These are phyloP conservation scores for Capillidium rhysosporum DNA, from an alignment of 371 early-diverging fungal species.

Conservation along the genomic window DNA sequence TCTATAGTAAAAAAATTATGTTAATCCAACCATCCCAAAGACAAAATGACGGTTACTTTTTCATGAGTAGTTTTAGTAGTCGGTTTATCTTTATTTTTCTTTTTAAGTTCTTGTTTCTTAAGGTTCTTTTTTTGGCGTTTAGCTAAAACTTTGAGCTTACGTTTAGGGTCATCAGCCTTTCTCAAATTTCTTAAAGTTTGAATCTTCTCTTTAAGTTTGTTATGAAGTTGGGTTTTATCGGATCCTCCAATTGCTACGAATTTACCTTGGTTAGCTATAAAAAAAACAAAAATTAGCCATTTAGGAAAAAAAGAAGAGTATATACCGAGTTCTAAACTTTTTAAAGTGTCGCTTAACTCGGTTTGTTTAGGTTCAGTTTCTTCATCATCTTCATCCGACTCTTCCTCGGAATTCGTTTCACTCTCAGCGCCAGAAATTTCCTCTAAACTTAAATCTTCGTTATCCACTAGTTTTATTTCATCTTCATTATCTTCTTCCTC, in stretches of 20 bases:
- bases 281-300: neutral
- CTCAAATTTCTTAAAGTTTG: neutral
- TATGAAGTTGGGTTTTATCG: neutral
- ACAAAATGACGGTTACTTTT: neutral
- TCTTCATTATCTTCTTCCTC: neutral
- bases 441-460: neutral
- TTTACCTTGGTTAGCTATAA: neutral
- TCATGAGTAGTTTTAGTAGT: neutral
- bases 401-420: neutral
- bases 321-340: neutral
- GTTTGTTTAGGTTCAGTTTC: neutral
- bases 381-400: neutral
- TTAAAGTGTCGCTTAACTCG: neutral
- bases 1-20: neutral
- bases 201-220: neutral
- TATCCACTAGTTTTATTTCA: neutral
- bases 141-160: neutral
- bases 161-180: conserved; percentile 5
- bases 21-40: neutral
- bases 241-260: neutral
- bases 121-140: neutral
- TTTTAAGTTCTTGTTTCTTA: neutral
- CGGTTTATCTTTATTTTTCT: neutral
- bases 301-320: neutral
- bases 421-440: neutral